Conservation (phyloP, 2,329 filamentous ascomycete genomes). For the Phoma sp. region DNA sequence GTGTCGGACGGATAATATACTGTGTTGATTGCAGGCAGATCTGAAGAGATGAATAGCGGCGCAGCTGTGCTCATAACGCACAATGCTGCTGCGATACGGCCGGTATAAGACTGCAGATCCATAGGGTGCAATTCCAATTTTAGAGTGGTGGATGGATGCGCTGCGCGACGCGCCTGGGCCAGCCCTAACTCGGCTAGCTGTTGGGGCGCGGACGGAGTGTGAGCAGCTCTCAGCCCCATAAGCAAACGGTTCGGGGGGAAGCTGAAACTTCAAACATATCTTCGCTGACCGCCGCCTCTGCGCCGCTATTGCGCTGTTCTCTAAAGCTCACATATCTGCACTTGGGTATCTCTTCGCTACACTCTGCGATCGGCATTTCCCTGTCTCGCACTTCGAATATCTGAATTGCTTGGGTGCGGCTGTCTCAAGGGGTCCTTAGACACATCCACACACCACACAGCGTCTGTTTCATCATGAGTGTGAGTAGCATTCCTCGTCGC, state of each 20-base stretch:
- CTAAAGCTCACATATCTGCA: conserved; percentile 1
- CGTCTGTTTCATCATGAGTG: conserved; percentile 49
- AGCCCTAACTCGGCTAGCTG: neutral
- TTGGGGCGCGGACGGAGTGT: conserved; percentile 6
- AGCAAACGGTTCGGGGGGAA: conserved; percentile 8
- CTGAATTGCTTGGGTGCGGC: conserved; percentile 19
- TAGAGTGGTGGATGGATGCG: conserved; percentile 8
- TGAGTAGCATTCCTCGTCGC: conserved; percentile 34
- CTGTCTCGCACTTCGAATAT: conserved; percentile 11
- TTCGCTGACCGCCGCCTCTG: conserved; percentile 15
- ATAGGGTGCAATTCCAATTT: conserved; percentile 7
- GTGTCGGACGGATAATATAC: conserved; percentile 1
- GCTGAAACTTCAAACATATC: conserved; percentile 21
- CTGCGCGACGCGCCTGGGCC: conserved; percentile 3
- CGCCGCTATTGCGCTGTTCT: conserved; percentile 4
- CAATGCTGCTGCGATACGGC: conserved; percentile 1
- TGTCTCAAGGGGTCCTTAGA: conserved; percentile 45
- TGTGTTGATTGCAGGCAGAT: neutral
- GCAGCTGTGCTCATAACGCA: neutral
- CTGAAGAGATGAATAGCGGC: neutral
- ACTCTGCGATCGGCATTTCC: conserved; percentile 9
- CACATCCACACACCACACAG: conserved; percentile 39
- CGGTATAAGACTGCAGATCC: neutral
- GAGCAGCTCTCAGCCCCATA: conserved; percentile 16
- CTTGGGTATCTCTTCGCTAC: neutral